phyloP scores from a whole-genome alignment of 306 rosid species.

The Trifolium repens region DNA sequence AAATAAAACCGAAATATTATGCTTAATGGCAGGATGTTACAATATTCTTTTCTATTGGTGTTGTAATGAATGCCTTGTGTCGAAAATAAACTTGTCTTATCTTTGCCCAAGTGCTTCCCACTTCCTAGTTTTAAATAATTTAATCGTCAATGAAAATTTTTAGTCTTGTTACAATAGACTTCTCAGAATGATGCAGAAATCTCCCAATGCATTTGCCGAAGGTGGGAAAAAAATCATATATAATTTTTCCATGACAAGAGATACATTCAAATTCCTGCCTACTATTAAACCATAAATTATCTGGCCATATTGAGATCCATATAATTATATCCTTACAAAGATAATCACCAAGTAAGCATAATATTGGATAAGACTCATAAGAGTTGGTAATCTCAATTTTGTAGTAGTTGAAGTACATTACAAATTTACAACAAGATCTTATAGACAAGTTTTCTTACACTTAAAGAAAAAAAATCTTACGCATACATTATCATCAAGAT shows the following conservation, averaged over 20 bases:
- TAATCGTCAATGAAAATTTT: not conserved
- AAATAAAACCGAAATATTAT: not conserved
- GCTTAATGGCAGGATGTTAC: not conserved
- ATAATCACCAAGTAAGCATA: too few relatives aligned
- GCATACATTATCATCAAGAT: not conserved
- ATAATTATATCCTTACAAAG: not conserved
- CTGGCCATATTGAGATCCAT: not conserved
- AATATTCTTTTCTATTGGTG: not conserved
- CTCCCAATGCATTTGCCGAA: not conserved
- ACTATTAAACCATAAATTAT: not conserved
- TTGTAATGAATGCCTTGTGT: not conserved
- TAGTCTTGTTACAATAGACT: too few relatives aligned
- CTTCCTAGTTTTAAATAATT: not conserved
- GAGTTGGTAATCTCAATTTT: too few relatives aligned
- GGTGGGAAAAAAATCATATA: not conserved
- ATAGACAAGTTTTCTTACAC: not conserved
- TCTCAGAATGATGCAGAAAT: not conserved
- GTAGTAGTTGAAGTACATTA: not conserved
- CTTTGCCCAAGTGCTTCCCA: not conserved
- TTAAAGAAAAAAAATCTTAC: not conserved
- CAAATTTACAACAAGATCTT: not conserved
- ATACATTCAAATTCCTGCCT: not conserved
- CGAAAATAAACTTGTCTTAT: not conserved
- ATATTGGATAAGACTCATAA: too few relatives aligned
- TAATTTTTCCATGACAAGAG: not conserved